Conservation (phyloP, 805 yeast genomes). For the Candida nemodendra region DNA sequence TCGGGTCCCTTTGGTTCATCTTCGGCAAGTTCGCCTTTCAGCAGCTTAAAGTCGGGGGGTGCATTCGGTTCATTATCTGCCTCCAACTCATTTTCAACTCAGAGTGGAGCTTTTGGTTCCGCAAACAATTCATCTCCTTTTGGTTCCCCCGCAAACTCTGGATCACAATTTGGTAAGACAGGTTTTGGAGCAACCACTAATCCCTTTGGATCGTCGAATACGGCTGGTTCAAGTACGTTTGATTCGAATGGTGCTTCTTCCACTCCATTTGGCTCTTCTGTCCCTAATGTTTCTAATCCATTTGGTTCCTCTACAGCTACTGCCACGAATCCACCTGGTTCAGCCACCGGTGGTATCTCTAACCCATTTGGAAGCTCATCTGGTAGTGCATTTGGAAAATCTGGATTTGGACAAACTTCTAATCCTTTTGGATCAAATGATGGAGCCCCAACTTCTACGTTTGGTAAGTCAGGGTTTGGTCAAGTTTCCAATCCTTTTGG, state of each 20-base stretch:
- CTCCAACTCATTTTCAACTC: conserved; percentile 9
- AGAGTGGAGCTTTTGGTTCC: conserved; percentile 10
- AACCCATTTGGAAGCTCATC: neutral
- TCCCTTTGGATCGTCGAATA: conserved; percentile 5
- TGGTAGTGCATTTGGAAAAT: neutral
- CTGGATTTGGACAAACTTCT: neutral
- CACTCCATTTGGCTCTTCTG: conserved; percentile 11
- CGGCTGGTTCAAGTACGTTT: conserved; percentile 8
- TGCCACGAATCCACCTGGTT: conserved; percentile 13
- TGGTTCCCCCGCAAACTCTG: conserved; percentile 7
- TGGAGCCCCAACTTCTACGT: conserved; percentile 7
- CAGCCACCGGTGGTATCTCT: conserved; percentile 5
- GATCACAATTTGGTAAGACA: conserved; percentile 21
- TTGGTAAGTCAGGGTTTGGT: conserved; percentile 18
- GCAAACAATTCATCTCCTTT: conserved; percentile 4
- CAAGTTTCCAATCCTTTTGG: conserved; percentile 6
- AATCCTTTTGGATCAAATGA: conserved; percentile 24
- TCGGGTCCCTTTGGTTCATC: neutral
- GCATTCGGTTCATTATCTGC: conserved; percentile 5
- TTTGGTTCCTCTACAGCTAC: conserved; percentile 1
- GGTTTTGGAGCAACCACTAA: conserved; percentile 24
- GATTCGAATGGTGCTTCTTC: conserved; percentile 23
- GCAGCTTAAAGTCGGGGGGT: neutral
- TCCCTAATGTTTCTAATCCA: conserved; percentile 16
- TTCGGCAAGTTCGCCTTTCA: conserved; percentile 14